These are phyloP conservation scores for Peronospora farinosa DNA, from an alignment of 352 stramenopile genomes.

Conservation along the genomic window DNA sequence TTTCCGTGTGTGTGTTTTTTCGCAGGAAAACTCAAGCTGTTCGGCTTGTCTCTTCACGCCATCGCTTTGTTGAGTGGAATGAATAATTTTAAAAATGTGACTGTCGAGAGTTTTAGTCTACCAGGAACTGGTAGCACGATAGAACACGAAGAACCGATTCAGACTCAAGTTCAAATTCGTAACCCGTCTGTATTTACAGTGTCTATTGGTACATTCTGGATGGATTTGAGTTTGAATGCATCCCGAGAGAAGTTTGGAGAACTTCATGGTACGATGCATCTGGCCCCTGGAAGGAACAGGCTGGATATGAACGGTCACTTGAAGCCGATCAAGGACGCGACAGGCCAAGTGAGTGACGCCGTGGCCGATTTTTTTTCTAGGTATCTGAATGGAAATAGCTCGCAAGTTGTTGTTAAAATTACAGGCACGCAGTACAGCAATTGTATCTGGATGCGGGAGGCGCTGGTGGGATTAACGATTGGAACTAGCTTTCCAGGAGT, in stretches of 20 bases:
- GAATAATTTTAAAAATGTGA: conserved; percentile 55
- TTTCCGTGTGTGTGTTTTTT: conserved; percentile 4
- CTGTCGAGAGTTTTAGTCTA: conserved; percentile 50
- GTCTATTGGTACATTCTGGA: conserved; percentile 50
- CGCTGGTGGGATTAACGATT: conserved; percentile 57
- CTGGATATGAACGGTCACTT: conserved; percentile 44
- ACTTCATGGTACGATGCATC: conserved; percentile 49
- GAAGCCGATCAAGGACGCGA: conserved; percentile 36
- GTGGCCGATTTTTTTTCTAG: conserved; percentile 62
- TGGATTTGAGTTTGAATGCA: conserved; percentile 39
- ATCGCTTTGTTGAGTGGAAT: conserved; percentile 47
- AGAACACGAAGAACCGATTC: conserved; percentile 42
- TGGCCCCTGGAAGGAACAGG: conserved; percentile 44
- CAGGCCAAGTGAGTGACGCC: conserved; percentile 40
- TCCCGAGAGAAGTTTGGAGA: conserved; percentile 40
- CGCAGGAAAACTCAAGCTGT: conserved; percentile 48
- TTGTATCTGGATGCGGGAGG: conserved; percentile 62
- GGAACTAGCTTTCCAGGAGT: conserved; percentile 59
- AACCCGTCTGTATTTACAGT: conserved; percentile 72
- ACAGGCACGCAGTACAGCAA: conserved; percentile 36
- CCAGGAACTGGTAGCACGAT: conserved; percentile 37
- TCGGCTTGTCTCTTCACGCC: conserved; percentile 42
- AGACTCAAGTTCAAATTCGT: conserved; percentile 52
- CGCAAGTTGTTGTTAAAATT: conserved; percentile 50
- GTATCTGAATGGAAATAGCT: conserved; percentile 53